Evolutionary conservation across 106 monocot species (phyloP).

Genomic region (Apostasia ramifera): DNA sequence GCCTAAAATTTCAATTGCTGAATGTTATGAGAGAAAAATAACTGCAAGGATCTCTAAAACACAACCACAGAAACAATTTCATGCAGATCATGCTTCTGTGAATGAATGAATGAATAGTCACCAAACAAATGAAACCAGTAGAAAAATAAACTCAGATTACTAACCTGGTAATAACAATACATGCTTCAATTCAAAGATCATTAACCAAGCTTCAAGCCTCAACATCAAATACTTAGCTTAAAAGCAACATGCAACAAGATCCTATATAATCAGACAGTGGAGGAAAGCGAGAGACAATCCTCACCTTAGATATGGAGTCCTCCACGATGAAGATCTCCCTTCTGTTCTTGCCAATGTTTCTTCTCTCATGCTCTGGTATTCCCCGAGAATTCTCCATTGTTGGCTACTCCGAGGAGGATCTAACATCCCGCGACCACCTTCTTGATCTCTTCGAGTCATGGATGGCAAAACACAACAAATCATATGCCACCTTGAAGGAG

Average conservation of each 20-base stretch:
- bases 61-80: too few species aligned
- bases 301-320: not conserved
- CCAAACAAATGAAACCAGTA: too few species aligned
- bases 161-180: not conserved
- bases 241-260: conserved; percentile 7
- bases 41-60: too few species aligned
- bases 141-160: too few species aligned
- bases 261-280: not conserved
- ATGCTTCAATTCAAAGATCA: conserved; percentile 11
- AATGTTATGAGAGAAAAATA: too few species aligned
- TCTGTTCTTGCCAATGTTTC: conserved; percentile 12
- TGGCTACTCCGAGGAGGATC: conserved; percentile 35
- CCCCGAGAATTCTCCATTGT: conserved; percentile 46
- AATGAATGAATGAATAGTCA: too few species aligned
- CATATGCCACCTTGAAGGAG: conserved; percentile 29
- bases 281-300: not conserved
- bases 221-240: conserved; percentile 5
- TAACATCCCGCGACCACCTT: conserved; percentile 25
- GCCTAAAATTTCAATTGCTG: too few species aligned
- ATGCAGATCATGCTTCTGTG: too few species aligned
- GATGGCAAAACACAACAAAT: conserved; percentile 31
- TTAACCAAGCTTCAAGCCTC: conserved; percentile 22
- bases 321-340: conserved; percentile 17
- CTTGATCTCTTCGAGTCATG: conserved; percentile 46
- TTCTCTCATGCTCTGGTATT: conserved; percentile 8